Percentiles rank a stretch among this genome's conserved stretches.
These are phyloP conservation scores for Elasticomyces elasticus DNA, from an alignment of 495 filamentous ascomycete species.

Conservation along the genomic window DNA sequence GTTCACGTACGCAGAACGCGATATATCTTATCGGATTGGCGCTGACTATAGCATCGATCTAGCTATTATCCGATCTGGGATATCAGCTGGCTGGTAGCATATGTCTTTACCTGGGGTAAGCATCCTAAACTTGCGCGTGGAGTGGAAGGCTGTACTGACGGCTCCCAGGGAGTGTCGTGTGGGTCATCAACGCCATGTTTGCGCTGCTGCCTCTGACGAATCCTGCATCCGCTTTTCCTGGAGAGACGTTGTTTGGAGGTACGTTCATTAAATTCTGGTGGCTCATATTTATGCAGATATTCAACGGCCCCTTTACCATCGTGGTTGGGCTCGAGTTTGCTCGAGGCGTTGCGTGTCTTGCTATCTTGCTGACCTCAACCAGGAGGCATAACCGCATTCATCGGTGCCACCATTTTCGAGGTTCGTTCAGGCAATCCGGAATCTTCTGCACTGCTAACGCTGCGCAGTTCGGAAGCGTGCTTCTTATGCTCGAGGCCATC, in stretches of 20 bases:
- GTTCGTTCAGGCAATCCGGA: neutral
- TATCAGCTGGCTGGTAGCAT: conserved; percentile 56
- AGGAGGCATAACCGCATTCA: conserved; percentile 51
- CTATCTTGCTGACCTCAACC: neutral
- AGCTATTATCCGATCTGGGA: conserved; percentile 60
- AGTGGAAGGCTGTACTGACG: neutral
- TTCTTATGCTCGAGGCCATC: conserved; percentile 59
- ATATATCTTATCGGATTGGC: too few species aligned
- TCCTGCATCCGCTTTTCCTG: conserved; percentile 44
- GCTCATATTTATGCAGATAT: too few species aligned
- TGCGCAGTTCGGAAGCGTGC: conserved; percentile 42
- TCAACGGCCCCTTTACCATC: too few species aligned
- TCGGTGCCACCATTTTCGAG: conserved; percentile 63
- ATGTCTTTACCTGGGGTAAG: conserved; percentile 47
- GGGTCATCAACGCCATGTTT: conserved; percentile 63
- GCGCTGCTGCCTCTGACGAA: conserved; percentile 50
- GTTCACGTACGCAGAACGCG: too few species aligned
- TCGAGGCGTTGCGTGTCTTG: too few species aligned
- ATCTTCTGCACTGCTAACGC: neutral
- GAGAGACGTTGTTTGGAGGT: conserved; percentile 43
- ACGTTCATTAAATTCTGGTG: neutral
- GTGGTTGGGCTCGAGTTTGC: too few species aligned
- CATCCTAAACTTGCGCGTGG: too few species aligned
- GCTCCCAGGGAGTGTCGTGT: conserved; percentile 42
- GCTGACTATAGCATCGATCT: too few species aligned